Percentiles rank a stretch among this genome's conserved stretches.
Evolutionary conservation across 1,139 yeast genomes (phyloP).

Genomic region (Sugiyamaella japonica): DNA sequence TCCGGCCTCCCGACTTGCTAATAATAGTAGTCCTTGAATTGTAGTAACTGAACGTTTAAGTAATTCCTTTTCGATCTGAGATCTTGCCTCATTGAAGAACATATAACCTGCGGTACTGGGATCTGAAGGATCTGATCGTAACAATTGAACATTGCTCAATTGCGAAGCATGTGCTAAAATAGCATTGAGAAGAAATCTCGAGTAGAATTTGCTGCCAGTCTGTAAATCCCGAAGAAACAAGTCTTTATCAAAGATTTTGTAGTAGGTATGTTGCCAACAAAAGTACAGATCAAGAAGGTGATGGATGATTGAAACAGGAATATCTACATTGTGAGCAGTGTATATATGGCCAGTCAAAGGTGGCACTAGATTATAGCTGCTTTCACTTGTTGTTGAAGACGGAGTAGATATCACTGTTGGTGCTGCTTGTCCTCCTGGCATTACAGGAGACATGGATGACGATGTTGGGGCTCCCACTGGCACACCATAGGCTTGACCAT

Average conservation of each 20-base stretch:
- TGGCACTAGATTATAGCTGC: conserved; percentile 14
- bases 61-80: conserved; percentile 22
- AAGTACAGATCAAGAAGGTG: conserved; percentile 32
- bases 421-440: not conserved
- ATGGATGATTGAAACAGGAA: conserved; percentile 21
- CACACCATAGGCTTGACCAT: not conserved
- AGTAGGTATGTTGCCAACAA: conserved; percentile 34
- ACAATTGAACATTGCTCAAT: conserved; percentile 24
- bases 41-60: conserved; percentile 27
- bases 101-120: conserved; percentile 26
- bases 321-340: conserved; percentile 21
- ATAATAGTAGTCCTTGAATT: conserved; percentile 29
- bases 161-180: conserved; percentile 31
- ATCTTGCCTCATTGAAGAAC: conserved; percentile 25
- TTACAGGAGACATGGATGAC: conserved; percentile 7
- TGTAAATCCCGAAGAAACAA: conserved; percentile 29
- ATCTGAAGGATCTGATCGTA: conserved; percentile 24
- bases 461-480: conserved; percentile 1
- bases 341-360: conserved; percentile 15
- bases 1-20: conserved; percentile 32
- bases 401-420: conserved; percentile 5
- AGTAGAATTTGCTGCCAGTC: conserved; percentile 28
- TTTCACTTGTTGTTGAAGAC: conserved; percentile 9
- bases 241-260: conserved; percentile 27
- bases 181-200: conserved; percentile 30